These are phyloP conservation scores for Russula earlei DNA, from an alignment of 768 basidiomycete genomes.

Conservation along the genomic window DNA sequence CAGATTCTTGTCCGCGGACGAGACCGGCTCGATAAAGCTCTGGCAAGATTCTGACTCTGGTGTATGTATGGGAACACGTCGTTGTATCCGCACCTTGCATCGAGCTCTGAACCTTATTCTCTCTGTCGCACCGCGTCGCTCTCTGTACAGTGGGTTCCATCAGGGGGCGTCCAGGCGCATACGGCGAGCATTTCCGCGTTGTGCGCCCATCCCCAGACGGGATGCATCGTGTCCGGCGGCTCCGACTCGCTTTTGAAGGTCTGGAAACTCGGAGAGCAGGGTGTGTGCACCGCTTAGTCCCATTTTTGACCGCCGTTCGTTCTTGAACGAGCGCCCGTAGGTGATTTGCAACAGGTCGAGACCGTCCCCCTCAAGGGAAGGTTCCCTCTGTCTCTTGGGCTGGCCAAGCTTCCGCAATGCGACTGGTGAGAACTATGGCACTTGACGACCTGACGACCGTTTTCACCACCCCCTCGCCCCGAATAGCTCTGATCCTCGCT, in stretches of 20 bases:
- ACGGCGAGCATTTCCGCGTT: conserved; percentile 60
- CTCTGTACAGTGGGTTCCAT: conserved; percentile 46
- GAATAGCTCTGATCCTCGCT: conserved; percentile 58
- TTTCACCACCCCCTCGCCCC: neutral
- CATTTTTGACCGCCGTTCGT: neutral
- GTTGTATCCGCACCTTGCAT: conserved; percentile 25
- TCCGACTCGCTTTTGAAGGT: conserved; percentile 76
- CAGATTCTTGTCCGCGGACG: conserved; percentile 63
- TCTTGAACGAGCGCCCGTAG: conserved; percentile 1
- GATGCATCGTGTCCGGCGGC: conserved; percentile 61
- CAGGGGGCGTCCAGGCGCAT: conserved; percentile 48
- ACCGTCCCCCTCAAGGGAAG: conserved; percentile 52
- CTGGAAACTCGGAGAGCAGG: conserved; percentile 44
- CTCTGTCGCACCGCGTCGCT: conserved; percentile 2
- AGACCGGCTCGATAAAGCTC: conserved; percentile 52
- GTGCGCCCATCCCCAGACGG: conserved; percentile 31
- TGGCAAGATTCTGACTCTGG: conserved; percentile 41
- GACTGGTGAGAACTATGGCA: conserved; percentile 39
- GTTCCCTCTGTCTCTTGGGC: conserved; percentile 64
- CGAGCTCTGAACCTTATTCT: conserved; percentile 20
- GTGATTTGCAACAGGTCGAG: conserved; percentile 36
- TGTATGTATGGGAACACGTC: conserved; percentile 29
- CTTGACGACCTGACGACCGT: neutral
- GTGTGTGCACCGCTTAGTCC: conserved; percentile 22
- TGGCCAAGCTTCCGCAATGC: conserved; percentile 56